Evolutionary conservation across 139 green algal genomes (phyloP), one percentile per base, ranked within the genome.

Genomic region (Tetraselmis striata): DNA sequence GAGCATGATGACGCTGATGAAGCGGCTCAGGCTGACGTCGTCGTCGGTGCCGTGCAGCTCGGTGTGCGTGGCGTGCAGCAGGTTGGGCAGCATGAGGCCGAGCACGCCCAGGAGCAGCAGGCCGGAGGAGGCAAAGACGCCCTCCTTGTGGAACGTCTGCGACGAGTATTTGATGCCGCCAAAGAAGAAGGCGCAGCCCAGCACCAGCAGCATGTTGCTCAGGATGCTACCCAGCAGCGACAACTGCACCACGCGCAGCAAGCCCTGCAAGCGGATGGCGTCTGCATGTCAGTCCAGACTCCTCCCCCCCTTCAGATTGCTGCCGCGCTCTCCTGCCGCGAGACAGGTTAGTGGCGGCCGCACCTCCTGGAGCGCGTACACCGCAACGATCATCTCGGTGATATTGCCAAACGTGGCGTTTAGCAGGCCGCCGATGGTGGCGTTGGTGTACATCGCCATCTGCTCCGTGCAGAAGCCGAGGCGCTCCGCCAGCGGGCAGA

Each of bases 141-240:
- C 81, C 79, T 84, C 79, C 77, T 87, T 85, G 81, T 91, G 93
- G 85, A 92, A 95, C 30, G 27, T 79, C 81, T 95, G 91, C 31
- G 75, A 80, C n/a, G 83, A 77, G 83, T 92, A 80, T 45, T 78
- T 83, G 11, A 94, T 30, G 24, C 93, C 93, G 5, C 93, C 93
- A n/a, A 92, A 84, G 2, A 95, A 84, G 85, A 97, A 96, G 27
- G 93, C 93, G 26, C 85, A 90, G 31, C 93, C 93, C 81, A 97
- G 82, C 24, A 97, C 93, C 58, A 97, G 88, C 81, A 97, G 84
- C 86, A 97, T 86, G 88, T 97, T 97, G 78, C 85, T 91, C 27
- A 95, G 79, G 31, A 97, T 89, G 58, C 85, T 92, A 25, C 93
- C 93, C 28, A 97, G 85, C 31, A 97, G 85, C 0, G 90, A 93